Evolutionary conservation across 768 basidiomycete genomes (phyloP).

Genomic region (Boletus sp.): DNA sequence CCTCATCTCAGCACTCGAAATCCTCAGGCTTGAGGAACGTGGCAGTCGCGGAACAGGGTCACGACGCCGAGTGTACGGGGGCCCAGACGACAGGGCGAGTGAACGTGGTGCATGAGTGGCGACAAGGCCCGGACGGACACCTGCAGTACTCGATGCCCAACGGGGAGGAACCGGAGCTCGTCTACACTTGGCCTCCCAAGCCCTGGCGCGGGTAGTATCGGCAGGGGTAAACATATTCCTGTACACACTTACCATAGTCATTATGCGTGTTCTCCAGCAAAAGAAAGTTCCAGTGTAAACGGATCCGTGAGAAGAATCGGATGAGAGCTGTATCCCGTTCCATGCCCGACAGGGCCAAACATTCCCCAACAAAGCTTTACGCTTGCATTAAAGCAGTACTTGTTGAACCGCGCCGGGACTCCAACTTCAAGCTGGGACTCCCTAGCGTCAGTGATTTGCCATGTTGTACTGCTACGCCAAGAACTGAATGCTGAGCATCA

Average conservation of each 20-base stretch:
- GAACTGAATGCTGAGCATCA: background rate
- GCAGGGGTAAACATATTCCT: background rate
- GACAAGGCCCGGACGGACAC: background rate
- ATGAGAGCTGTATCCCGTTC: background rate
- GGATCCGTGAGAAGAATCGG: background rate
- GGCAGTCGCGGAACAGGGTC: slow-evolving; percentile 9
- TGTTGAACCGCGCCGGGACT: too few relatives aligned
- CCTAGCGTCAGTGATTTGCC: background rate
- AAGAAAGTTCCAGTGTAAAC: background rate
- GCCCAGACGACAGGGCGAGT: background rate
- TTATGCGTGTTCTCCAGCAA: background rate
- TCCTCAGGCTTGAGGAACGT: slow-evolving; percentile 21
- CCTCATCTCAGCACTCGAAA: background rate
- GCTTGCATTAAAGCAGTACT: background rate
- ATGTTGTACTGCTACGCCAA: background rate
- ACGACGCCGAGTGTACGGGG: slow-evolving; percentile 12
- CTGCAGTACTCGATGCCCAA: background rate
- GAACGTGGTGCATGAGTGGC: background rate
- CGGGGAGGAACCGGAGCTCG: background rate
- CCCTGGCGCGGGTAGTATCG: background rate
- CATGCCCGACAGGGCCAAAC: background rate
- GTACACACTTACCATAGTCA: background rate
- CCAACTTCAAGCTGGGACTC: too few relatives aligned
- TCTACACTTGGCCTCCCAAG: slow-evolving; percentile 7
- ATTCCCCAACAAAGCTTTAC: too few relatives aligned